A percentile compares a stretch with the other conserved stretches of the same genome.
Conservation (phyloP, 306 rosid species). For the Abrus pulchellus region DNA sequence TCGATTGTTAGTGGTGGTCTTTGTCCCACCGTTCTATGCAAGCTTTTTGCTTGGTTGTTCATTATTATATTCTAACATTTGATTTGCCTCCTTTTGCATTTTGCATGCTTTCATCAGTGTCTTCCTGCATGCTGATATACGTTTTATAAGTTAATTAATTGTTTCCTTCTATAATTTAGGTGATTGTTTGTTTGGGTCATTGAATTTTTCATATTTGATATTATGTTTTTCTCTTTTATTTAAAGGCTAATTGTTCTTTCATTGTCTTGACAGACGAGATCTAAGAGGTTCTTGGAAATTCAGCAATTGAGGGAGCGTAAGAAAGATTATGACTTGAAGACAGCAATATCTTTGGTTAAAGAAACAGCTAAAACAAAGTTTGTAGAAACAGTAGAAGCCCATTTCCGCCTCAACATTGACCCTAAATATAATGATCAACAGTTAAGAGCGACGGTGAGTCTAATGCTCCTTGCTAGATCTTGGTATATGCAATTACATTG, state of each 20-base stretch:
- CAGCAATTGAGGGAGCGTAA: slow-evolving; percentile 89
- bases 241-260: slow-evolving; percentile 36
- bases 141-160: background rate
- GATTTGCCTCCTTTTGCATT: background rate
- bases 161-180: background rate
- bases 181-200: slow-evolving; percentile 5
- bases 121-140: slow-evolving; percentile 2
- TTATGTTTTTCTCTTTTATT: background rate
- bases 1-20: background rate
- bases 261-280: slow-evolving; percentile 68
- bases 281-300: slow-evolving; percentile 97
- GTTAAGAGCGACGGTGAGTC: slow-evolving; percentile 94
- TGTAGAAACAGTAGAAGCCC: slow-evolving; percentile 94
- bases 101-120: slow-evolving; percentile 5
- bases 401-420: slow-evolving; percentile 98
- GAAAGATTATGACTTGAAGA: slow-evolving; percentile 78
- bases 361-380: slow-evolving; percentile 76
- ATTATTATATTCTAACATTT: slow-evolving; percentile 12
- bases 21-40: slow-evolving; percentile 7
- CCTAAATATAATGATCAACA: slow-evolving; percentile 99
- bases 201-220: slow-evolving; percentile 6
- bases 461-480: slow-evolving; percentile 40
- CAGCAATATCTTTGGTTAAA: slow-evolving; percentile 83
- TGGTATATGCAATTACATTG: slow-evolving; percentile 21
- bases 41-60: slow-evolving; percentile 31